Evolutionary conservation across 164 flowering plant species (phyloP).

Genomic region (Vitis rotundifolia): DNA sequence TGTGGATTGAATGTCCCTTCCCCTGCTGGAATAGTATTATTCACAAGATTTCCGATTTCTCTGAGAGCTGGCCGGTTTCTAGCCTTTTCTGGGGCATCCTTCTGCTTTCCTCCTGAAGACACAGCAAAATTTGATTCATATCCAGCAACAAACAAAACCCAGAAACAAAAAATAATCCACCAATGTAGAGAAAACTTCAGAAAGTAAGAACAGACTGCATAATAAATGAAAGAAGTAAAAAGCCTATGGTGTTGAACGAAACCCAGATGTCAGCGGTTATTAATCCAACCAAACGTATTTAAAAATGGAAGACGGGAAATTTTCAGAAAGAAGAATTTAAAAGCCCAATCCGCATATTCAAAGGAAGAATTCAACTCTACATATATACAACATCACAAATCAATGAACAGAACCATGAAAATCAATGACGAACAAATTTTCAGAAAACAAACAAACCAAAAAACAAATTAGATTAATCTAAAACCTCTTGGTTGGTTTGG

Average conservation of each 20-base stretch:
- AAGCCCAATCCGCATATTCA: too few species aligned
- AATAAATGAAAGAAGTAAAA: too few species aligned
- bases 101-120: slow-evolving; percentile 28
- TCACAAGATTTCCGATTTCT: slow-evolving; percentile 47
- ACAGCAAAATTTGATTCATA: background rate
- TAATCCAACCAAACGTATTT: background rate
- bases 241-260: background rate
- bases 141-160: background rate
- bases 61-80: slow-evolving; percentile 38
- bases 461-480: background rate
- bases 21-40: slow-evolving; percentile 8
- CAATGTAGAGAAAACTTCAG: too few species aligned
- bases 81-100: slow-evolving; percentile 26
- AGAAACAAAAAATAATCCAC: background rate
- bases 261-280: background rate
- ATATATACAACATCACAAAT: background rate
- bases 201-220: too few species aligned
- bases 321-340: too few species aligned
- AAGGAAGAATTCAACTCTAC: too few species aligned
- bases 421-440: background rate
- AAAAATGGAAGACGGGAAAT: too few species aligned
- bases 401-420: background rate
- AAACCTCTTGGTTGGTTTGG: slow-evolving; percentile 20
- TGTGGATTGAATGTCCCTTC: slow-evolving; percentile 22
- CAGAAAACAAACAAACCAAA: background rate